These are phyloP conservation scores for Hyphodiscus hymeniophilus DNA, from an alignment of 495 filamentous ascomycete genomes.

Conservation along the genomic window DNA sequence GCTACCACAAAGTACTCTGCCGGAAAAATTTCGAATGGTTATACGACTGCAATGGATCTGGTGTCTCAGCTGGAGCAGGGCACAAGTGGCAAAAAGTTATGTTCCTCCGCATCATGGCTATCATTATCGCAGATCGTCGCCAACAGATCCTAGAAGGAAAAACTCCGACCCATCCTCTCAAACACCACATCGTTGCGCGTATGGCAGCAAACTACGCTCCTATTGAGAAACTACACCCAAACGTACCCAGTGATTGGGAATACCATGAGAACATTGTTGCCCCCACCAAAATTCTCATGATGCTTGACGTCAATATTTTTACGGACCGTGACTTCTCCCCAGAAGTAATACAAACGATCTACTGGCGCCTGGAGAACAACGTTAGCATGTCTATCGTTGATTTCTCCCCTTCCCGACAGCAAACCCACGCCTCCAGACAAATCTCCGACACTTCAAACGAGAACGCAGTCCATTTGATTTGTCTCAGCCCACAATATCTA, in stretches of 20 bases:
- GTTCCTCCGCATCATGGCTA: slow-evolving; percentile 11
- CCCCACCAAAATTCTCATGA: slow-evolving; percentile 5
- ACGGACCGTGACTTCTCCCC: slow-evolving; percentile 1
- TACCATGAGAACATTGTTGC: slow-evolving; percentile 14
- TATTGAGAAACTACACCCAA: neutral
- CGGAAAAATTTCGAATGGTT: slow-evolving; percentile 18
- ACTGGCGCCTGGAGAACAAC: slow-evolving; percentile 18
- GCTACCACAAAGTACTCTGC: slow-evolving; percentile 18
- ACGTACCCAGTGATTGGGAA: slow-evolving; percentile 3
- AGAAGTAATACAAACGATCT: slow-evolving; percentile 18
- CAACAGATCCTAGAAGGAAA: neutral
- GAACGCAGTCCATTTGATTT: neutral
- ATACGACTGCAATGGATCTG: neutral
- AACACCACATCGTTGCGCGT: slow-evolving; percentile 13
- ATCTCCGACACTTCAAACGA: neutral
- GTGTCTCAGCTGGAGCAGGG: neutral
- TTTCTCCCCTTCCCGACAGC: neutral
- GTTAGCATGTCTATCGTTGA: slow-evolving; percentile 1
- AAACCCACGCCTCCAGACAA: neutral
- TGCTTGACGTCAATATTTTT: slow-evolving; percentile 17
- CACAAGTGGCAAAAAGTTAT: slow-evolving; percentile 1
- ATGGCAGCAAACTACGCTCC: slow-evolving; percentile 15
- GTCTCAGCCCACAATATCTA: slow-evolving; percentile 14
- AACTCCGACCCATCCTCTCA: slow-evolving; percentile 9
- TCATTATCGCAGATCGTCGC: slow-evolving; percentile 9